Conservation (phyloP, 140 eudicot species). For the Bidens hawaiensis region DNA sequence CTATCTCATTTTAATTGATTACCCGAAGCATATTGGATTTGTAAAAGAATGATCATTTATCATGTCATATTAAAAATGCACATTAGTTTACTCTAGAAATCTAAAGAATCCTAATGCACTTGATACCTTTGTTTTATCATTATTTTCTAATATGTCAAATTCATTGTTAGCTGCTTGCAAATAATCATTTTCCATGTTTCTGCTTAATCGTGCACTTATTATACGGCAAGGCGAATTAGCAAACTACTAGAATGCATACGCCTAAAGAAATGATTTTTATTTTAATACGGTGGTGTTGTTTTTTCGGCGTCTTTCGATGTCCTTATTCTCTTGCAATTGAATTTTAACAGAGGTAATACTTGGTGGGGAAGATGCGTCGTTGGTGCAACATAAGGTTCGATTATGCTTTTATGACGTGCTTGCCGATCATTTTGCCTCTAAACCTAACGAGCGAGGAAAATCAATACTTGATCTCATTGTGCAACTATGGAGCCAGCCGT, state of each 20-base stretch:
- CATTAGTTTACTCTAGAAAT: too few species aligned
- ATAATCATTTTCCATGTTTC: neutral
- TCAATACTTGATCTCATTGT: slow-evolving; percentile 72
- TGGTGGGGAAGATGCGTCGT: slow-evolving; percentile 40
- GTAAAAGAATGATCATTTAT: too few species aligned
- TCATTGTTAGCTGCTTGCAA: too few species aligned
- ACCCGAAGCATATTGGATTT: too few species aligned
- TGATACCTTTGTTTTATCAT: too few species aligned
- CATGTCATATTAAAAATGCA: too few species aligned
- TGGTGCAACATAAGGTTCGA: slow-evolving; percentile 33
- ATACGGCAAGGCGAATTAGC: neutral
- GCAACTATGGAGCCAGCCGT: slow-evolving; percentile 94
- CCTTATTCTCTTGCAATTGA: slow-evolving; percentile 2
- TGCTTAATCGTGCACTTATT: neutral
- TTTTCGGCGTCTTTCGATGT: neutral
- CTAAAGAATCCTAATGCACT: too few species aligned
- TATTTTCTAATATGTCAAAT: too few species aligned
- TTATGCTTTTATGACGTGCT: slow-evolving; percentile 82
- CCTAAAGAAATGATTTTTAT: neutral
- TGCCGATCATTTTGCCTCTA: slow-evolving; percentile 71
- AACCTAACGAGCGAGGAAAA: slow-evolving; percentile 57
- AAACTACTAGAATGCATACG: neutral
- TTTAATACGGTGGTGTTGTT: neutral
- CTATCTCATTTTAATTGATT: too few species aligned
- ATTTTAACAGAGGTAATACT: slow-evolving; percentile 67